Evolutionary conservation across 2,329 filamentous ascomycete species (phyloP).

Genomic region (Ophiobolus disseminans): DNA sequence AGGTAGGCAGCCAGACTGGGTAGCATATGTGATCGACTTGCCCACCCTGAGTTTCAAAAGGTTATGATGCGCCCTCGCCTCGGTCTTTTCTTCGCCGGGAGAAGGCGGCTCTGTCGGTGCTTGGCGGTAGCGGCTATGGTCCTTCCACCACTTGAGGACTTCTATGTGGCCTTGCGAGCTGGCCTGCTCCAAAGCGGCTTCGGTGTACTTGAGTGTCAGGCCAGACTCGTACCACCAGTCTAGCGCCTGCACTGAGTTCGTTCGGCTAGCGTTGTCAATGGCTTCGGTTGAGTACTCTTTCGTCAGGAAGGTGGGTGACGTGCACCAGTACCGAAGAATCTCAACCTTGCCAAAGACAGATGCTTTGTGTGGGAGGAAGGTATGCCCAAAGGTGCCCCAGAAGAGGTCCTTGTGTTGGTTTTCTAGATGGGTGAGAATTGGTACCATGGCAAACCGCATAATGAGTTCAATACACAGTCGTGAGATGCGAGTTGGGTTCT

Average conservation of each 20-base stretch:
- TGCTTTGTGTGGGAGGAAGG: slow-evolving; percentile 84
- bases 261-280: slow-evolving; percentile 84
- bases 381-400: slow-evolving; percentile 81
- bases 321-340: slow-evolving; percentile 90
- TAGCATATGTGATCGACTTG: slow-evolving; percentile 81
- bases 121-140: slow-evolving; percentile 61
- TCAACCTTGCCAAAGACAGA: slow-evolving; percentile 86
- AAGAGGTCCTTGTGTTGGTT: slow-evolving; percentile 75
- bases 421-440: slow-evolving; percentile 76
- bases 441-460: slow-evolving; percentile 86
- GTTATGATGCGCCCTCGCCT: slow-evolving; percentile 23
- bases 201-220: slow-evolving; percentile 82
- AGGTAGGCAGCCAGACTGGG: slow-evolving; percentile 79
- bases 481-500: slow-evolving; percentile 77
- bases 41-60: slow-evolving; percentile 74
- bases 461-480: slow-evolving; percentile 85
- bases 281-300: slow-evolving; percentile 88
- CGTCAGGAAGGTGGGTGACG: slow-evolving; percentile 79
- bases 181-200: slow-evolving; percentile 85
- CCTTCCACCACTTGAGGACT: slow-evolving; percentile 93
- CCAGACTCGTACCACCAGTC: slow-evolving; percentile 91
- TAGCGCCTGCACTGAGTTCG: slow-evolving; percentile 83
- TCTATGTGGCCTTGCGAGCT: slow-evolving; percentile 83
- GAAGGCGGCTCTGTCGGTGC: slow-evolving; percentile 25
- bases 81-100: slow-evolving; percentile 24